These are phyloP conservation scores for Grigorovia jiainica DNA, from an alignment of 805 yeast genomes.

Conservation along the genomic window DNA sequence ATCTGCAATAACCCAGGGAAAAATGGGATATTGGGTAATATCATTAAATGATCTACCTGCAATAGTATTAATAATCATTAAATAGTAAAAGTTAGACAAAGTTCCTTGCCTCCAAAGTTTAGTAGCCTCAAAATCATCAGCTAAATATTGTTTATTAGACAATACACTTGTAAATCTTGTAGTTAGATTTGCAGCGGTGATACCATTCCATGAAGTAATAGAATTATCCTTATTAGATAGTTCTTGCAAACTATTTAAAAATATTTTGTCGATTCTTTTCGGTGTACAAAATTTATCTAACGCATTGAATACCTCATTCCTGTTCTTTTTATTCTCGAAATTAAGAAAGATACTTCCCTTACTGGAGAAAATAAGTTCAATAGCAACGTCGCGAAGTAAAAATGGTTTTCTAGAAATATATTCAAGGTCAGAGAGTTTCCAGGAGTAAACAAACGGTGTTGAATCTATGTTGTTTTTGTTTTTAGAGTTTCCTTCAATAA, in stretches of 20 bases:
- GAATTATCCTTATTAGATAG: constrained; percentile 32
- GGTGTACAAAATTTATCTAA: constrained; percentile 42
- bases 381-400: constrained; percentile 66
- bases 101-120: constrained; percentile 68
- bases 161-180: constrained; percentile 37
- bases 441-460: constrained; percentile 34
- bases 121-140: constrained; percentile 39
- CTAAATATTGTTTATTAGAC: constrained; percentile 7
- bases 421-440: constrained; percentile 52
- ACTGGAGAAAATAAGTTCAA: constrained; percentile 66
- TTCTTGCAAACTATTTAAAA: constrained; percentile 43
- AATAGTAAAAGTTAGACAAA: constrained; percentile 72
- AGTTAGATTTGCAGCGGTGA: constrained; percentile 29
- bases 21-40: constrained; percentile 81
- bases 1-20: constrained; percentile 87
- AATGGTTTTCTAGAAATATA: constrained; percentile 69
- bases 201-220: constrained; percentile 26
- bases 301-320: constrained; percentile 48
- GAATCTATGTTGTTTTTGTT: constrained; percentile 12
- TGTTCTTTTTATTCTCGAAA: constrained; percentile 39
- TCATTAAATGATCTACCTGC: constrained; percentile 89
- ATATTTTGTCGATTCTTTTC: constrained; percentile 43
- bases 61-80: constrained; percentile 69
- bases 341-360: constrained; percentile 66
- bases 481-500: constrained; percentile 41